Evolutionary conservation across 176 grass and related monocot genomes (phyloP).

Genomic region (Oropetium thomaeum): DNA sequence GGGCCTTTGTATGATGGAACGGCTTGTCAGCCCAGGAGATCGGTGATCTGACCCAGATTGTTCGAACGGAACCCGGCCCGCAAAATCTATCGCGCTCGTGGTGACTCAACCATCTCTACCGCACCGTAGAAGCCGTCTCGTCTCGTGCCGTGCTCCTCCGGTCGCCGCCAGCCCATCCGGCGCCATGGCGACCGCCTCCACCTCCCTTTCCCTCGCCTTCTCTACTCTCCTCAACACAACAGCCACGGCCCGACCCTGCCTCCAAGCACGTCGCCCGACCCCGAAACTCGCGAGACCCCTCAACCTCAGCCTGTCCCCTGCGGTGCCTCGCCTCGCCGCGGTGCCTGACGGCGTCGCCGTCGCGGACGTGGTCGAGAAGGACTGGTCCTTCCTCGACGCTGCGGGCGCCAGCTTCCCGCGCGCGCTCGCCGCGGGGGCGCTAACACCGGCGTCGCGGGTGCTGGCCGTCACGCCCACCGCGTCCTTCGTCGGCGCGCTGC

Average conservation of each 20-base stretch:
- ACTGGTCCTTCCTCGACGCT: conserved; percentile 80
- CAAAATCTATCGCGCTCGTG: neutral
- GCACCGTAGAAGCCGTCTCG: neutral
- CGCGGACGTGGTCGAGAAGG: conserved; percentile 70
- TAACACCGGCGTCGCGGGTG: conserved; percentile 53
- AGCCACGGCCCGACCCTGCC: neutral
- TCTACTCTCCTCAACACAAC: conserved; percentile 14
- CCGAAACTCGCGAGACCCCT: conserved; percentile 4
- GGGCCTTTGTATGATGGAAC: neutral
- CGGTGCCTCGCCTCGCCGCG: conserved; percentile 10
- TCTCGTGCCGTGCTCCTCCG: neutral
- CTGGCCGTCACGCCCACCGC: conserved; percentile 61
- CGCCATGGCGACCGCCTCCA: conserved; percentile 37
- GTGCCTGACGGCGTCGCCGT: conserved; percentile 43
- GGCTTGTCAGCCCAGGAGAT: too few relatives aligned
- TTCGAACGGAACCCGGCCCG: neutral
- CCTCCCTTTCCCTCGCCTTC: conserved; percentile 34
- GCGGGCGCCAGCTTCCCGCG: conserved; percentile 6
- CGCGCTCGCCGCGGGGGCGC: conserved; percentile 44
- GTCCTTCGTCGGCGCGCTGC: conserved; percentile 50
- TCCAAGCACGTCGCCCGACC: neutral
- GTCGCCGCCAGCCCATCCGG: neutral
- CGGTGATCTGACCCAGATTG: neutral
- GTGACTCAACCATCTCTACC: neutral
- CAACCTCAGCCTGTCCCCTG: conserved; percentile 7